Conservation (phyloP, 352 stramenopile species). For the Phytophthora agathidicida region DNA sequence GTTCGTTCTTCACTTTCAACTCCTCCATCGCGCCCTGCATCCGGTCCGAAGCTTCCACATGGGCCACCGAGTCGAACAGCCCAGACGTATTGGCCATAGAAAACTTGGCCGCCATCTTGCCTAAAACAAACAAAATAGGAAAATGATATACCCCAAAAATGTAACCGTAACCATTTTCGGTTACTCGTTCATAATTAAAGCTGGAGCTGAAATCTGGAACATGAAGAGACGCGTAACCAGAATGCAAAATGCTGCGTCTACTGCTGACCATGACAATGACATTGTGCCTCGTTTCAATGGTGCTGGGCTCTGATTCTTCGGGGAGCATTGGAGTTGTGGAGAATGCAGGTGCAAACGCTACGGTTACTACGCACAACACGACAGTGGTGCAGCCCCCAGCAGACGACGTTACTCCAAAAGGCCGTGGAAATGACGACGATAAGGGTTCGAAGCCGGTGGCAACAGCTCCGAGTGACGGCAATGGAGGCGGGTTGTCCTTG, state of each 20-base stretch:
- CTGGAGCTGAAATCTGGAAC: not conserved
- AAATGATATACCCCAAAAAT: conserved; percentile 2
- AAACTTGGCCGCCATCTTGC: conserved; percentile 78
- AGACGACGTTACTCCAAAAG: conserved; percentile 17
- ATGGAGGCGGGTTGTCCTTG: conserved; percentile 9
- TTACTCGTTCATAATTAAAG: not conserved
- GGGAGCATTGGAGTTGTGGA: not conserved
- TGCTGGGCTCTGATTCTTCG: conserved; percentile 6
- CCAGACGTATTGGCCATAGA: conserved; percentile 78
- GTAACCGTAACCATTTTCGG: not conserved
- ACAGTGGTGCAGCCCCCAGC: conserved; percentile 20
- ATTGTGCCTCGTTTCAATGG: conserved; percentile 1
- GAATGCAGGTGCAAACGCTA: not conserved
- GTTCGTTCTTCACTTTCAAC: conserved; percentile 68
- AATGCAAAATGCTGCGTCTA: conserved; percentile 12
- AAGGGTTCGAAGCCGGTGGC: not conserved
- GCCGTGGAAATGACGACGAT: not conserved
- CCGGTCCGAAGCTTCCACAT: conserved; percentile 73
- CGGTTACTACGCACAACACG: conserved; percentile 9
- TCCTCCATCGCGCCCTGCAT: conserved; percentile 80
- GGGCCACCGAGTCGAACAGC: conserved; percentile 72
- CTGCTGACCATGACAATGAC: conserved; percentile 10
- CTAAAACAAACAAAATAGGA: conserved; percentile 12
- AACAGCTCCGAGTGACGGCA: conserved; percentile 15
- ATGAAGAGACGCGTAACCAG: conserved; percentile 3